Base-by-base conservation (phyloP, 1,139 yeast species). In the Ashbya aceris region DNA sequence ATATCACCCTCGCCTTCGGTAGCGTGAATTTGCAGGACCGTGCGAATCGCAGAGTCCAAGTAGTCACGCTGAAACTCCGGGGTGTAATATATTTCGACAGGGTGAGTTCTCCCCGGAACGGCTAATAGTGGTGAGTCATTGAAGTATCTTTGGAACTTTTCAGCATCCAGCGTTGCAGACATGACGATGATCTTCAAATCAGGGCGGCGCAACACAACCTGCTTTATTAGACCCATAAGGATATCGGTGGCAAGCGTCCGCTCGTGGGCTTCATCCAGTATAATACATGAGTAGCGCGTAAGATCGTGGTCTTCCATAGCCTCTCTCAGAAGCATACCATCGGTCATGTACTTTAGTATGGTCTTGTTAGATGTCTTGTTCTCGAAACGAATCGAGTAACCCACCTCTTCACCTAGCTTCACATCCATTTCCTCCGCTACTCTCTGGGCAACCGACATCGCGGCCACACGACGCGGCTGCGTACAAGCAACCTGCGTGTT, bases 151-250 rank as follows among this genome's bases (percentile, higher is more conserved):
- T 91, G 97, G 62, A 91, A 91, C 69, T 91, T 91, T 63, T 87
- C 94, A 2, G 98, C 96, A 68, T 91, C 97, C 61, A 91, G 74
- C 6, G 98, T 91, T 48, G 98, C 98, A 50, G 96, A 87, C 97
- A 89, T 91, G 62, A 91, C 79, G 51, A 91, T 87, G 55, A 91
- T 76, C 63, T 91, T 91, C 55, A 91, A 71, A 58, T 89, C 97
- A 14, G 87, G 81, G 62, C 98, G 76, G 62, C 93, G 76, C 33
- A 66, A 56, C 31, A 84, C 75, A 39, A 91, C 81, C 59, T 86
- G 85, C 63, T 91, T 91, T 55, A 91, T 67, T 51, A 91, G 69
- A 42, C 98, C 98, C 97, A 91, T 89, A 53, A 91, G 70, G 46
- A 91, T 91, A 75, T 91, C 98, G 0, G 98, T 91, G 26, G 97